phyloP scores from a whole-genome alignment of 176 grass and related monocot genomes.

The Alloteropsis semialata region DNA sequence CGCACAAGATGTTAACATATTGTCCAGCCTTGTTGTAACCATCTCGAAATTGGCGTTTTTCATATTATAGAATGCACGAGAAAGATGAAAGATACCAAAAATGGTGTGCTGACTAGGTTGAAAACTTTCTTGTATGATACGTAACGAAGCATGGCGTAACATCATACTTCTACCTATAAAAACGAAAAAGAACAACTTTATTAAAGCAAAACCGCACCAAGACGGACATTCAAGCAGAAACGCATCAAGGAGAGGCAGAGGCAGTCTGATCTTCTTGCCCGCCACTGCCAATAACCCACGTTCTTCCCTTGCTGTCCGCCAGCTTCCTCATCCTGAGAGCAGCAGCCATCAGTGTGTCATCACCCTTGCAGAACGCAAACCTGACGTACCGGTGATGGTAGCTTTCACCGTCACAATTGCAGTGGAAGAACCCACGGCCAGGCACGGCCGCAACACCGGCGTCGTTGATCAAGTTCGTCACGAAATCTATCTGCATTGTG shows the following conservation, averaged over 20 bases:
- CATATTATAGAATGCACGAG: not conserved
- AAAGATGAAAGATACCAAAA: not conserved
- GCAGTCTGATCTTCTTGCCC: not conserved
- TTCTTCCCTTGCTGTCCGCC: conserved; percentile 3
- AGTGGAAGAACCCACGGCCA: conserved; percentile 88
- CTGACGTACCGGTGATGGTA: conserved; percentile 58
- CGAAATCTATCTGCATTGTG: conserved; percentile 75
- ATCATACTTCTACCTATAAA: not conserved
- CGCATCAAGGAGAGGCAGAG: not conserved
- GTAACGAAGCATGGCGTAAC: not conserved
- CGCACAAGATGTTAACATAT: not conserved
- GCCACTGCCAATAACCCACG: not conserved
- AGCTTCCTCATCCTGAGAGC: conserved; percentile 54
- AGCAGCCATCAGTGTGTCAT: conserved; percentile 63
- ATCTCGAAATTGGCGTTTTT: not conserved
- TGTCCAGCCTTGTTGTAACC: not conserved
- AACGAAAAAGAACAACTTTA: not conserved
- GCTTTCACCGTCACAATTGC: conserved; percentile 13
- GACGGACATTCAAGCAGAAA: not conserved
- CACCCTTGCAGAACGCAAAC: conserved; percentile 89
- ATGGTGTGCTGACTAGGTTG: too few relatives aligned
- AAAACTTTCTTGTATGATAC: not conserved
- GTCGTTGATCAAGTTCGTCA: conserved; percentile 55
- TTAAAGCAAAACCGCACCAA: not conserved
- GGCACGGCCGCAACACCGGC: conserved; percentile 82